A percentile compares a stretch with the other conserved stretches of the same genome.
phyloP scores from a whole-genome alignment of 306 rosid genomes.

The Lablab purpureus region DNA sequence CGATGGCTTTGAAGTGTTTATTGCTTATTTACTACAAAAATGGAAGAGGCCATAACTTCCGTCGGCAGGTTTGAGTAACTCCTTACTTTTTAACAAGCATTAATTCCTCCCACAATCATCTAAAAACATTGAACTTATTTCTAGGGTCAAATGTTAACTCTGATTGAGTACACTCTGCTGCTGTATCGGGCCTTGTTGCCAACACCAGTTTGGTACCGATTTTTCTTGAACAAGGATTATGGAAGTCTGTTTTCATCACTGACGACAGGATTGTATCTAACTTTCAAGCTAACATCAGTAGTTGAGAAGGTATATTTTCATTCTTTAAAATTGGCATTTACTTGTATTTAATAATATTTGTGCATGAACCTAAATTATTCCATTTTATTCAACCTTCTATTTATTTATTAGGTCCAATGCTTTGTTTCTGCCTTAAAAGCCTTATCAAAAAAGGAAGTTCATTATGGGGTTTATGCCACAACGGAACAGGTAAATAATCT shows the following conservation, averaged over 20 bases:
- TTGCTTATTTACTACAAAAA: slow-evolving; percentile 81
- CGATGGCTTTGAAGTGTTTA: slow-evolving; percentile 89
- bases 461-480: slow-evolving; percentile 85
- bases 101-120: slow-evolving; percentile 40
- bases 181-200: slow-evolving; percentile 86
- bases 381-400: slow-evolving; percentile 26
- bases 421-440: slow-evolving; percentile 73
- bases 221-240: slow-evolving; percentile 82
- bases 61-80: slow-evolving; percentile 67
- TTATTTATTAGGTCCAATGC: slow-evolving; percentile 64
- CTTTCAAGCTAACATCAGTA: slow-evolving; percentile 82
- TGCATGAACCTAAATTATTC: slow-evolving; percentile 28
- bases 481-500: slow-evolving; percentile 70
- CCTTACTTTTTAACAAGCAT: slow-evolving; percentile 32
- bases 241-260: slow-evolving; percentile 93
- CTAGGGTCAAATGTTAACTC: slow-evolving; percentile 88
- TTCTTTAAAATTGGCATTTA: slow-evolving; percentile 30
- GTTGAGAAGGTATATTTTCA: slow-evolving; percentile 79
- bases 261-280: slow-evolving; percentile 87
- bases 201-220: slow-evolving; percentile 89
- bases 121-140: slow-evolving; percentile 47
- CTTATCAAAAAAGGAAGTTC: slow-evolving; percentile 71
- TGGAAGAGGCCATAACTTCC: slow-evolving; percentile 82
- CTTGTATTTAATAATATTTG: slow-evolving; percentile 23
- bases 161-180: slow-evolving; percentile 75